Evolutionary conservation across 768 basidiomycete species (phyloP).

Genomic region (Rhodosporidiobolus odoratus): DNA sequence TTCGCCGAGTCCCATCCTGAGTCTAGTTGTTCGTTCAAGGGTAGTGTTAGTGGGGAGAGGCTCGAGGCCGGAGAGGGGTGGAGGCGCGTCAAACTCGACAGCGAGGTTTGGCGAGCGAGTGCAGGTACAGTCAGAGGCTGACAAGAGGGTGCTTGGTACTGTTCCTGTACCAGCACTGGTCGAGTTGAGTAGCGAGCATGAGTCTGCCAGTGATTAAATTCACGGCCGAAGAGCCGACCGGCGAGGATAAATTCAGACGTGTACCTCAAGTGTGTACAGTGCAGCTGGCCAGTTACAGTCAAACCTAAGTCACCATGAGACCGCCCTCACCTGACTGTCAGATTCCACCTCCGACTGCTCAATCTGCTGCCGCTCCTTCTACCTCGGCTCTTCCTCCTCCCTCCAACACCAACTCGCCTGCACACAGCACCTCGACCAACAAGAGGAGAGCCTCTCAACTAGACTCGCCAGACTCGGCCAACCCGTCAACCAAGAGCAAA

Average conservation of each 20-base stretch:
- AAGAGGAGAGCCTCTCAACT: not conserved
- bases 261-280: not conserved
- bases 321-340: not conserved
- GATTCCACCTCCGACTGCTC: not conserved
- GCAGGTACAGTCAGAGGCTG: too few relatives aligned
- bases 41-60: not conserved
- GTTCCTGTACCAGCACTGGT: too few relatives aligned
- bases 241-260: not conserved
- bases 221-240: too few relatives aligned
- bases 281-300: too few relatives aligned
- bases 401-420: too few relatives aligned
- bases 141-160: too few relatives aligned
- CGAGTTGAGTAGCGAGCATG: too few relatives aligned
- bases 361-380: not conserved
- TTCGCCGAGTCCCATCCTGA: slow-evolving; percentile 18
- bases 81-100: not conserved
- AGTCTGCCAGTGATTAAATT: too few relatives aligned
- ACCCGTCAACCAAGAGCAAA: not conserved
- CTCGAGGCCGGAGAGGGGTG: not conserved
- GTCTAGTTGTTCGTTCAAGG: not conserved
- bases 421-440: too few relatives aligned
- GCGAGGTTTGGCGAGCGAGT: too few relatives aligned
- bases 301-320: not conserved
- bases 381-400: too few relatives aligned
- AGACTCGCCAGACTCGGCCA: not conserved